phyloP scores from a whole-genome alignment of 2,329 filamentous ascomycete genomes.

The Coniochaeta prunicola region DNA sequence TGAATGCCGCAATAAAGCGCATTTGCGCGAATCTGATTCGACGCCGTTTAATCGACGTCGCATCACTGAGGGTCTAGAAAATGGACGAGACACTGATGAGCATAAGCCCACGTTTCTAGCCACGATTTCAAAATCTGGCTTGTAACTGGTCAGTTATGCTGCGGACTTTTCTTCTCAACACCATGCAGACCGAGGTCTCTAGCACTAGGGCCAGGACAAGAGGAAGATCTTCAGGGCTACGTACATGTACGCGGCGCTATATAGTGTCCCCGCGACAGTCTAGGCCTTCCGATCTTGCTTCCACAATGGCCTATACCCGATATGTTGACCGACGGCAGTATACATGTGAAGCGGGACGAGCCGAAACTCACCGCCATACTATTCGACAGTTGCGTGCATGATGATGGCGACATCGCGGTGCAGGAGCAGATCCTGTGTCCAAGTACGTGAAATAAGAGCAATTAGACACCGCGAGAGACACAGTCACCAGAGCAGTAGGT shows the following conservation, averaged over 20 bases:
- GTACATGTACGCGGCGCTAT: not conserved
- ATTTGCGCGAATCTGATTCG: not conserved
- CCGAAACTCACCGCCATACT: too few species aligned
- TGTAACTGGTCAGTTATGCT: not conserved
- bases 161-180: not conserved
- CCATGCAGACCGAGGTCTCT: not conserved
- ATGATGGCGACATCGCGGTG: not conserved
- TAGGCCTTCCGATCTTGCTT: not conserved
- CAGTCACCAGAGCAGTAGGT: not conserved
- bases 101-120: not conserved
- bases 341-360: not conserved
- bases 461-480: not conserved
- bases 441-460: too few species aligned
- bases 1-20: not conserved
- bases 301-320: not conserved
- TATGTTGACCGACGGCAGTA: not conserved
- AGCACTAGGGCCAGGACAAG: not conserved
- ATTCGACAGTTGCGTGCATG: not conserved
- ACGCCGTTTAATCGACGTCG: not conserved
- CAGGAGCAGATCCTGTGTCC: not conserved
- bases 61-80: not conserved
- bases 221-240: not conserved
- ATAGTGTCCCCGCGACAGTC: not conserved
- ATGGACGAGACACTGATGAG: not conserved
- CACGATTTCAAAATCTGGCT: not conserved